phyloP scores from a whole-genome alignment of 306 rosid species.

The Rosa lucieae region DNA sequence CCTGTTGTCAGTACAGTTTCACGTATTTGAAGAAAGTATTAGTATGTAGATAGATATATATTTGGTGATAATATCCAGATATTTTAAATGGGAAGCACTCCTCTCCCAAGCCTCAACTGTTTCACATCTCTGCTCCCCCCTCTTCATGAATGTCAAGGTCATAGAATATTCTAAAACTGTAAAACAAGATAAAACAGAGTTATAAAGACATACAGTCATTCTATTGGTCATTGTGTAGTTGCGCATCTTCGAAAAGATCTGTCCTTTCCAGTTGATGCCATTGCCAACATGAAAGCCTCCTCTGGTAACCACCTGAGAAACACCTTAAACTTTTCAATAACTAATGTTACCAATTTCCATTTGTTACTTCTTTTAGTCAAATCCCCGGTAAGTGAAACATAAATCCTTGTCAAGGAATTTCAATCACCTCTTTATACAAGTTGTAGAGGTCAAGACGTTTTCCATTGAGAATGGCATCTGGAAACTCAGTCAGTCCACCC shows the following conservation, averaged over 20 bases:
- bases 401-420: conserved; percentile 8
- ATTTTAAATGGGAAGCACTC: neutral
- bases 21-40: neutral
- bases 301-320: conserved; percentile 84
- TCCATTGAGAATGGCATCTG: conserved; percentile 98
- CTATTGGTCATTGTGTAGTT: conserved; percentile 95
- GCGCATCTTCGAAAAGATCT: conserved; percentile 98
- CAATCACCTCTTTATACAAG: conserved; percentile 87
- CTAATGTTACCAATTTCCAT: conserved; percentile 4
- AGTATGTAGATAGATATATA: neutral
- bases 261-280: conserved; percentile 99
- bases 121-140: neutral
- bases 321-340: conserved; percentile 29
- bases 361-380: neutral
- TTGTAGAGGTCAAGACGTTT: conserved; percentile 97
- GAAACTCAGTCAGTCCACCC: conserved; percentile 89
- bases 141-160: neutral
- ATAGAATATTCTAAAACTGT: conserved; percentile 9
- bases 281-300: conserved; percentile 99
- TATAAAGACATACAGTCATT: conserved; percentile 77
- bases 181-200: conserved; percentile 15
- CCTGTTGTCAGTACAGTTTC: neutral
- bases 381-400: neutral
- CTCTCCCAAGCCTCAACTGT: neutral
- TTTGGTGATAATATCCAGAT: neutral